phyloP scores from a whole-genome alignment of 2,329 filamentous ascomycete genomes.

The Truncatella angustata region DNA sequence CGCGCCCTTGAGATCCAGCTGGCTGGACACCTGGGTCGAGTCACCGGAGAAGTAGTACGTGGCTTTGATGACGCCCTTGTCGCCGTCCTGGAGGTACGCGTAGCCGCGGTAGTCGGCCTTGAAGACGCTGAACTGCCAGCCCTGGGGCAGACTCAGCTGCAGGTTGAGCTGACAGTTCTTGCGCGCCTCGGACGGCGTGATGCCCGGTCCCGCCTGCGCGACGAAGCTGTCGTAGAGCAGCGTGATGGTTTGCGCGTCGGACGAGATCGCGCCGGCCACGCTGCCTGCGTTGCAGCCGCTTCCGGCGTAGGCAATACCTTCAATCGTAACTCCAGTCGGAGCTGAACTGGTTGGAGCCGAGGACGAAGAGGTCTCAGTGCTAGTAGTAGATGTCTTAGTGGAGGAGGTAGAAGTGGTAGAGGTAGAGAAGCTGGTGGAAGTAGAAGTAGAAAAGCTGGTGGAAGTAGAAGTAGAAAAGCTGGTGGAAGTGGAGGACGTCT shows the following conservation, averaged over 20 bases:
- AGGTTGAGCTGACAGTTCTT: conserved; percentile 56
- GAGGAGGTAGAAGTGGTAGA: background rate
- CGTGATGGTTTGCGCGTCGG: conserved; percentile 35
- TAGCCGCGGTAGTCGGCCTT: conserved; percentile 51
- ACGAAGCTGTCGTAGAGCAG: conserved; percentile 53
- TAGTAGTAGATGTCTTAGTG: background rate
- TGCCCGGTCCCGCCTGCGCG: conserved; percentile 44
- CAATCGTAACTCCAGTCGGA: conserved; percentile 24
- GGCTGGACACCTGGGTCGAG: conserved; percentile 36
- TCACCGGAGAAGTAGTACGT: conserved; percentile 54
- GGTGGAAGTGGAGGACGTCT: background rate
- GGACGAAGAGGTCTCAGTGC: background rate
- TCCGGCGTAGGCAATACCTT: conserved; percentile 23
- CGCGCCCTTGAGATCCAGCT: conserved; percentile 42
- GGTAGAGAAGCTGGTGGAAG: background rate
- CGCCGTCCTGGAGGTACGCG: conserved; percentile 41
- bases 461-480: background rate
- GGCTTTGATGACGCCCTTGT: conserved; percentile 47
- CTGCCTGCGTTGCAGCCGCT: conserved; percentile 25
- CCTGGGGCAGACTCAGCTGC: conserved; percentile 32
- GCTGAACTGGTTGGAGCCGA: conserved; percentile 12
- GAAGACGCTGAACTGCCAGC: conserved; percentile 34
- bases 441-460: background rate
- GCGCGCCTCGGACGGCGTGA: conserved; percentile 40
- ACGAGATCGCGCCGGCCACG: conserved; percentile 23